Evolutionary conservation across 257 asterid genomes (phyloP), one percentile per base, ranked within the genome.

Genomic region (Solanum virginianum): DNA sequence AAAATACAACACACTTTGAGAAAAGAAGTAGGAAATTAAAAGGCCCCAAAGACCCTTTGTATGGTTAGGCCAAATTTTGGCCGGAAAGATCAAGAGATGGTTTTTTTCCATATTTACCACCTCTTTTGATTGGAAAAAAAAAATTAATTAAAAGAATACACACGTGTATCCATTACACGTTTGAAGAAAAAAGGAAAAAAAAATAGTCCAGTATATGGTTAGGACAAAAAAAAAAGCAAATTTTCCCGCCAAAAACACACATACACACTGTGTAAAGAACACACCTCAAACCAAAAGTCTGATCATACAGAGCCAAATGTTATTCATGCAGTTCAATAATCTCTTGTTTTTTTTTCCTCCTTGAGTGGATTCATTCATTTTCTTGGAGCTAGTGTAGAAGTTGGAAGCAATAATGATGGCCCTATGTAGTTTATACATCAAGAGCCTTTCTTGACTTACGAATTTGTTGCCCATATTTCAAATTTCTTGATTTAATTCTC

Each of bases 21-120:
- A 65, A 79, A 55, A 15, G 41, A 54, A 15, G 74, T 29, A 66
- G 74, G 22, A 66, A 15, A 66, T 14, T 16, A 29, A 85, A 90
- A 92, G 98, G 97, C 96, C 98, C 99, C 97, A 93, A 88, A 93
- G 95, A 93, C 98, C 98, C 85, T 88, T 88, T 75, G 88, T 92
- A 90, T 91, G 80, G 90, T 90, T 86, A 59, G 91, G 90, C 97
- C 93, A 86, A 87, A 83, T 81, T 82, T 88, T 70, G 84, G 92
- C 93, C 96, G 90, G 80, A 89, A 81, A 81, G 81, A 87, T 80
- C 36, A 85, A 32, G 89, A 88, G 90, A 85, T 84, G 79, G 68
- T 45, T 22, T 54, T 69, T 10, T 51, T 54, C 29, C 70, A 55
- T 60, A 68, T 45, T 65, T 29, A 65, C 57, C 51, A 11, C 80